Base-by-base conservation (phyloP, 805 yeast species). In the Candida easanensis region DNA sequence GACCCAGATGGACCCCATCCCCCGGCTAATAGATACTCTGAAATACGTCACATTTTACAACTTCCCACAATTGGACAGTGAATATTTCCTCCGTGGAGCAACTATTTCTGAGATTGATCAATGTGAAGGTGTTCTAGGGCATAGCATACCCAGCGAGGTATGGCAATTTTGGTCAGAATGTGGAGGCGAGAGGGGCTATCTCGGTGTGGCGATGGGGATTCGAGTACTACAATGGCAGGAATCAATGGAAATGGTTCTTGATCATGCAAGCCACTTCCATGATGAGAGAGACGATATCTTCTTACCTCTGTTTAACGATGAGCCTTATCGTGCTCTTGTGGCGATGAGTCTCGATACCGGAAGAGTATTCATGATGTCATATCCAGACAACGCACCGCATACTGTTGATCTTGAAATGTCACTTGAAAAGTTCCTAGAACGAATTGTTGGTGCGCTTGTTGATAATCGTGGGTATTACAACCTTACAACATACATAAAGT, bases 101-200 rank as follows among this genome's bases (percentile, higher is more conserved):
- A 16, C 45, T 1, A 14, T 17, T 3, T 26, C 45, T 7, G 34
- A 41, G 26, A 32, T 44, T 15, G 30, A 37, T 20, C 40, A 39
- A 31, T 44, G 44, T 33, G 48, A 44, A 19, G 23, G 33, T 6
- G 31, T 39, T 17, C 19, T 44, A 5, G 48, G 48, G 3, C 40
- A 37, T 13, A 39, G 40, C 7, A 18, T 44, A 6, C 48, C 41
- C 13, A 27, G 38, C 14, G 41, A 44, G 10, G 40, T 44, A 9
- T 39, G 48, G 44, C 35, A 39, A 20, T 36, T 46, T n/a, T 46
- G 50, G 50, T 21, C 42, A 18, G 33, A 33, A 15, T 46, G 50
- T 21, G 42, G 41, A 3, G 50, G 50, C 15, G 50, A 46, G 17
- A 20, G 14, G 7, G 39, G 40, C 4, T 11, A 20, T 10, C 27